These are phyloP conservation scores for Scopulariopsis brevicaulis DNA, from an alignment of 2,329 filamentous ascomycete genomes.

Conservation along the genomic window DNA sequence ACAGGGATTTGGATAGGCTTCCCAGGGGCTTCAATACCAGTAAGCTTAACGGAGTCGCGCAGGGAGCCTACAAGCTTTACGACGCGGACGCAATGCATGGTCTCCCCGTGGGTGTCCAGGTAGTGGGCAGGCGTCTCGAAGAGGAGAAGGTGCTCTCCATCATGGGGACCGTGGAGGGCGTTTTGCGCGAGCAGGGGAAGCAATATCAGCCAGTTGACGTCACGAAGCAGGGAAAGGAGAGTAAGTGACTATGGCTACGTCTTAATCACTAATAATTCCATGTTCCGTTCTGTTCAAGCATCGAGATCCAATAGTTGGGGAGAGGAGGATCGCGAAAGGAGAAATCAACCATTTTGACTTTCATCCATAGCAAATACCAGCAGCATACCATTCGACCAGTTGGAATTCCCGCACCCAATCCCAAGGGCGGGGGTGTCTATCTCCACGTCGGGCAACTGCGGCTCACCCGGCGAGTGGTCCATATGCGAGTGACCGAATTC, in stretches of 20 bases:
- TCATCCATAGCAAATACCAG: no score
- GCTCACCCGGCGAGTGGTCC: no score
- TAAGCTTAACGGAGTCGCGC: constrained; percentile 66
- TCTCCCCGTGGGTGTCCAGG: constrained; percentile 74
- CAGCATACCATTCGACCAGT: no score
- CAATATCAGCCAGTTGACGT: background rate
- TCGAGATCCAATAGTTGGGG: no score
- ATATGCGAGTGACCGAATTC: no score
- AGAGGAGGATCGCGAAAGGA: no score
- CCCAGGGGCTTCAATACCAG: constrained; percentile 47
- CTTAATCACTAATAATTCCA: background rate
- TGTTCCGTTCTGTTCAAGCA: no score
- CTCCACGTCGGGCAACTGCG: no score
- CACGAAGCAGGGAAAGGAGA: background rate
- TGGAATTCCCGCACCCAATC: no score
- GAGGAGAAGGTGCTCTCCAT: constrained; percentile 79
- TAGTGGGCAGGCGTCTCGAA: constrained; percentile 68
- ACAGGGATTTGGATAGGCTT: constrained; percentile 54
- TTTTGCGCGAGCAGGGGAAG: constrained; percentile 40
- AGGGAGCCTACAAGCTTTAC: constrained; percentile 78
- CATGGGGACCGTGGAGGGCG: constrained; percentile 70
- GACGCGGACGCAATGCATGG: constrained; percentile 76
- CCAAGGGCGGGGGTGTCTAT: no score
- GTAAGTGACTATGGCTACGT: background rate
- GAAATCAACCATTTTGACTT: no score